A percentile compares a stretch with the other conserved stretches of the same genome.
Evolutionary conservation across 306 rosid species (phyloP).

Genomic region (Prunus fruticosa): DNA sequence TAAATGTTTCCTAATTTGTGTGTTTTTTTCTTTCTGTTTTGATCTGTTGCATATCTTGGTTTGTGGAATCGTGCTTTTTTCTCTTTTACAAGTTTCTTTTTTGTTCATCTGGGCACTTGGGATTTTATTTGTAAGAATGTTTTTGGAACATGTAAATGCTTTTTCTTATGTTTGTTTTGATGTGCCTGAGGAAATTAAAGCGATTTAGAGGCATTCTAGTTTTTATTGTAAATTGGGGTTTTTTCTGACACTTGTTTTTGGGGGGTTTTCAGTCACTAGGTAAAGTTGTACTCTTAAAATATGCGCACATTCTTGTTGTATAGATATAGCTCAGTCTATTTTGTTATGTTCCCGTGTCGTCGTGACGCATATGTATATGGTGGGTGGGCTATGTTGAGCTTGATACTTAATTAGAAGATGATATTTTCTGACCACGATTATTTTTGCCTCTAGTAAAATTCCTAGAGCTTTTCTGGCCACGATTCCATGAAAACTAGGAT

Average conservation of each 20-base stretch:
- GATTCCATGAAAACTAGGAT: not conserved
- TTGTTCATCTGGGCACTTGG: not conserved
- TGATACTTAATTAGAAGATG: not conserved
- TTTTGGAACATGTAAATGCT: not conserved
- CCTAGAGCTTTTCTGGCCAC: not conserved
- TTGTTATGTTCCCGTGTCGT: not conserved
- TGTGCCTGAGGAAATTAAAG: not conserved
- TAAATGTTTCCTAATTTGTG: too few species aligned
- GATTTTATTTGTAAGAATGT: not conserved
- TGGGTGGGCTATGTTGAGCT: not conserved
- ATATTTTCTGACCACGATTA: not conserved
- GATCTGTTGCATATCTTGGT: not conserved
- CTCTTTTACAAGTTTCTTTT: not conserved
- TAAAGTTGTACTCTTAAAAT: not conserved
- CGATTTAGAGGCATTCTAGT: not conserved
- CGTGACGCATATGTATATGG: not conserved
- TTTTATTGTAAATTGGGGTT: not conserved
- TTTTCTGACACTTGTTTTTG: not conserved
- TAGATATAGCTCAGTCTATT: not conserved
- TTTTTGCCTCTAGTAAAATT: not conserved
- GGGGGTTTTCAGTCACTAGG: not conserved
- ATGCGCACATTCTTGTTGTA: not conserved
- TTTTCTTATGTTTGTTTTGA: not conserved
- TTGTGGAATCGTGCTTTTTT: not conserved
- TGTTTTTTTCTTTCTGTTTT: not conserved